Evolutionary conservation across 495 filamentous ascomycete species (phyloP), one percentile per base, ranked within the genome.

Genomic region (Lindgomyces ingoldianus): DNA sequence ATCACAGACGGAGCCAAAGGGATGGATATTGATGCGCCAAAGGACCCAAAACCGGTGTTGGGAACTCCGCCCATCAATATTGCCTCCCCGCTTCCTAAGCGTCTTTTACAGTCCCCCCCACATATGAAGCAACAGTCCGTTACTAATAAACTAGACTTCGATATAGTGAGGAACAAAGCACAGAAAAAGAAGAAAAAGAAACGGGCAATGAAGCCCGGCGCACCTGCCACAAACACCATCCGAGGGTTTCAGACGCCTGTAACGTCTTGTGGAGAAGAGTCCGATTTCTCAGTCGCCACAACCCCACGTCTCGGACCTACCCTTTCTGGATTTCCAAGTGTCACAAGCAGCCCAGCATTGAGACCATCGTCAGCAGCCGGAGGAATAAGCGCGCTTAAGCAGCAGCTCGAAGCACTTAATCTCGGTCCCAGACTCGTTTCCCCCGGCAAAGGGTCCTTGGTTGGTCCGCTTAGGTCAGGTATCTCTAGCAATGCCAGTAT

Each of bases 241-340:
- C 87, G 85, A 69, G 91, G 91, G 4, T 93, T 95, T 69, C 69
- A 77, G n/a, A 92, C 89, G n/a, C 90, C 91, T n/a, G 77, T 83
- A n/a, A 84, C 83, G 19, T 94, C 91, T 50, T 89, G 83, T 42
- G 91, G 92, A 67, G 92, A 96, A 70, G 91, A 94, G 61, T 91
- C 89, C 14, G 91, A 94, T 73, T 83, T 82, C 64, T 87, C 86
- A 22, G 70, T 74, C 12, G 72, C 77, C 8, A 81, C 76, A 61
- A 82, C 84, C 12, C 78, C 79, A n/a, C 68, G 72, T 22, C 63
- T 75, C 4, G 70, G 67, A 11, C 62, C 75, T 18, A 74, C 60
- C 19, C 44, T 71, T 4, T 63, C 62, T 21, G 69, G 72, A 18
- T 65, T 70, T 1, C 57, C 69, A 16, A 81, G 79, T 49, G 52